Conservation (phyloP, 768 basidiomycete species). For the Xerocomellus amylosporus region DNA sequence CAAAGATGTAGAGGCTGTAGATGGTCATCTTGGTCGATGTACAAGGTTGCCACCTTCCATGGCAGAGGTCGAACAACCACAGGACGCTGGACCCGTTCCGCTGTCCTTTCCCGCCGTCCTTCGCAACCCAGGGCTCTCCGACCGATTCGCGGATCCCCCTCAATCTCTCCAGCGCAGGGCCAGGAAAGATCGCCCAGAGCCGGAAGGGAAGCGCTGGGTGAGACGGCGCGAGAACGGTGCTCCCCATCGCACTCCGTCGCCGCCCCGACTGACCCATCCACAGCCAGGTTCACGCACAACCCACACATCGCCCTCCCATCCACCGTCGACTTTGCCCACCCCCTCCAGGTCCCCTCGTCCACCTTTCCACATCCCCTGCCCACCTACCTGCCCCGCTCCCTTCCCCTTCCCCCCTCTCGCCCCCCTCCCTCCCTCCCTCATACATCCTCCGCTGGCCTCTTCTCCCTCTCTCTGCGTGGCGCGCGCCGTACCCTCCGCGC, state of each 20-base stretch:
- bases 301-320: slow-evolving; percentile 67
- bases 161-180: slow-evolving; percentile 11
- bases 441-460: slow-evolving; percentile 70
- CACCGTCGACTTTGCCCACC: slow-evolving; percentile 50
- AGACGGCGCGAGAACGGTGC: slow-evolving; percentile 75
- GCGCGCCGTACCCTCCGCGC: slow-evolving; percentile 66
- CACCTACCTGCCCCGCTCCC: slow-evolving; percentile 59
- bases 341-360: slow-evolving; percentile 40
- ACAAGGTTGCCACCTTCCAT: background rate
- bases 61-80: slow-evolving; percentile 2
- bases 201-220: slow-evolving; percentile 76
- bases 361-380: slow-evolving; percentile 82
- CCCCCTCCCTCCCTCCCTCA: slow-evolving; percentile 43
- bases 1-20: slow-evolving; percentile 90
- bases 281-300: slow-evolving; percentile 72
- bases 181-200: slow-evolving; percentile 55
- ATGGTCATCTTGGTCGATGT: slow-evolving; percentile 63
- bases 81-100: slow-evolving; percentile 36
- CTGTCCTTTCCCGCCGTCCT: slow-evolving; percentile 74
- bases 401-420: slow-evolving; percentile 46
- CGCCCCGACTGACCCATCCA: background rate
- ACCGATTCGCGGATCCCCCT: slow-evolving; percentile 41
- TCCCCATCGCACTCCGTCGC: slow-evolving; percentile 16
- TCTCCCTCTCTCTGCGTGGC: slow-evolving; percentile 73
- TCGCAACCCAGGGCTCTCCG: slow-evolving; percentile 52